These are phyloP conservation scores for Jacaranda copaia DNA, from an alignment of 257 asterid genomes.

Conservation along the genomic window DNA sequence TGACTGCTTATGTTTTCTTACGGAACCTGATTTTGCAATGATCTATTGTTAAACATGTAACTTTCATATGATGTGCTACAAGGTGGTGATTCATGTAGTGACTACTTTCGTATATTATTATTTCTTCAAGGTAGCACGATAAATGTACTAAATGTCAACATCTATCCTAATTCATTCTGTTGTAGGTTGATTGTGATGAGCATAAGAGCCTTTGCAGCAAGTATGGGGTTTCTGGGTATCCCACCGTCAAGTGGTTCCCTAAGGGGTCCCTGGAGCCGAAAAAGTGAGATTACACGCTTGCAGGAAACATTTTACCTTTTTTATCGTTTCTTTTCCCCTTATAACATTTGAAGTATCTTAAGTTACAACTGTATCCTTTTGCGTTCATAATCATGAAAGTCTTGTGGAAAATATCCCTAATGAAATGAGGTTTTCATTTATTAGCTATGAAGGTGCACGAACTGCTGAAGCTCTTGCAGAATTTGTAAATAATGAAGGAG, in stretches of 20 bases:
- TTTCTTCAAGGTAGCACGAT: slow-evolving; percentile 6
- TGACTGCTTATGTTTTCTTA: background rate
- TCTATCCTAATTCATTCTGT: slow-evolving; percentile 23
- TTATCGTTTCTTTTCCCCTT: slow-evolving; percentile 2
- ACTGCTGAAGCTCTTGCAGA: slow-evolving; percentile 84
- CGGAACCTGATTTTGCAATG: background rate
- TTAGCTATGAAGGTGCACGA: slow-evolving; percentile 87
- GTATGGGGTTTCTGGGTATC: slow-evolving; percentile 90
- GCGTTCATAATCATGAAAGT: slow-evolving; percentile 11
- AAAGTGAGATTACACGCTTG: slow-evolving; percentile 55
- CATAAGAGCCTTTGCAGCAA: slow-evolving; percentile 86
- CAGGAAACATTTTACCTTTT: background rate
- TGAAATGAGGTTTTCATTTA: slow-evolving; percentile 18
- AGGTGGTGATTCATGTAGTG: slow-evolving; percentile 1
- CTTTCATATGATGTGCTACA: background rate
- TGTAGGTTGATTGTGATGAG: slow-evolving; percentile 94
- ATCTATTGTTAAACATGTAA: background rate
- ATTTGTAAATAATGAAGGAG: slow-evolving; percentile 82
- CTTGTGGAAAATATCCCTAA: slow-evolving; percentile 20
- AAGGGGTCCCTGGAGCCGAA: slow-evolving; percentile 92
- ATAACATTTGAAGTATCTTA: slow-evolving; percentile 8
- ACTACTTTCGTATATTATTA: background rate
- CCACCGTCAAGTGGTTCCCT: slow-evolving; percentile 97
- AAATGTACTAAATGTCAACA: slow-evolving; percentile 2
- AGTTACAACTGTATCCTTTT: background rate